These are phyloP conservation scores for Phlegmacium glaucopus DNA, from an alignment of 768 basidiomycete genomes.

Conservation along the genomic window DNA sequence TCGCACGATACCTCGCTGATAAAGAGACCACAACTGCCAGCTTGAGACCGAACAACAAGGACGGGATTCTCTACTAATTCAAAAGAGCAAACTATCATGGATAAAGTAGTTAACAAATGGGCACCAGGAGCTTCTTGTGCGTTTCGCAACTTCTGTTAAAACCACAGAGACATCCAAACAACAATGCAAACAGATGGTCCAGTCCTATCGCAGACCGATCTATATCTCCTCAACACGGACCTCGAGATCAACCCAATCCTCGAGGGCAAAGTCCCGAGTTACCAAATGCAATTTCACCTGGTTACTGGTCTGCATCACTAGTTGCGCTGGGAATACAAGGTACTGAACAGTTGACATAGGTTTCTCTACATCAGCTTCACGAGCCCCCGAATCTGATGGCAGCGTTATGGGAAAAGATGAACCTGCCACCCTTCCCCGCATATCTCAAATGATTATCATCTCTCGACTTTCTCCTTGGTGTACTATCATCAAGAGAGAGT, in stretches of 20 bases:
- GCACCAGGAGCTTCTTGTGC: slow-evolving; percentile 40
- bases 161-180: not conserved
- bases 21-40: not conserved
- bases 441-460: slow-evolving; percentile 55
- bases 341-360: slow-evolving; percentile 2
- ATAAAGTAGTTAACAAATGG: slow-evolving; percentile 35
- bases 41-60: not conserved
- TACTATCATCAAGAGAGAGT: slow-evolving; percentile 66
- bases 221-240: slow-evolving; percentile 71
- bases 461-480: slow-evolving; percentile 72
- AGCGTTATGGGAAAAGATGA: slow-evolving; percentile 40
- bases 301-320: slow-evolving; percentile 48
- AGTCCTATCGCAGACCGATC: slow-evolving; percentile 73
- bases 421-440: slow-evolving; percentile 68
- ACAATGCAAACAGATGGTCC: slow-evolving; percentile 58
- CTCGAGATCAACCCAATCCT: slow-evolving; percentile 77
- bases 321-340: not conserved
- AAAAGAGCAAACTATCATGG: slow-evolving; percentile 5
- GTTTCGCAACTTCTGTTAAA: slow-evolving; percentile 10
- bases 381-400: slow-evolving; percentile 5
- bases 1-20: not conserved
- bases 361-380: slow-evolving; percentile 7
- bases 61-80: not conserved
- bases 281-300: slow-evolving; percentile 73
- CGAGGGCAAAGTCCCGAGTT: slow-evolving; percentile 38